These are phyloP conservation scores for Oryza brachyantha DNA, from an alignment of 176 grass and related monocot genomes.

Conservation along the genomic window DNA sequence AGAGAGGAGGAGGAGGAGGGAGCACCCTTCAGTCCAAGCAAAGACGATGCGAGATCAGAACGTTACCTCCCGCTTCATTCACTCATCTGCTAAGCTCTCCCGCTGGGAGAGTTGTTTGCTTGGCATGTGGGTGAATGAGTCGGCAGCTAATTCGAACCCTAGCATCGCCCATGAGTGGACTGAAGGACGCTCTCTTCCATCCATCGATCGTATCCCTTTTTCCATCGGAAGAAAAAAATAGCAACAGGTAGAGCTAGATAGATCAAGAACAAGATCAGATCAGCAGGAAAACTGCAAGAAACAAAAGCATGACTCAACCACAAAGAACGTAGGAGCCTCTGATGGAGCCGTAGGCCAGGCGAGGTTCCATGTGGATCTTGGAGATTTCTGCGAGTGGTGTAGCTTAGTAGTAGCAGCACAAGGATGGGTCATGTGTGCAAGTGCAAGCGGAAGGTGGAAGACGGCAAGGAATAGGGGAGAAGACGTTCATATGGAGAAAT, in stretches of 20 bases:
- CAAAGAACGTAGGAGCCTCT: neutral
- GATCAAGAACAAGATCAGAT: neutral
- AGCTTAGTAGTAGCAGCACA: neutral
- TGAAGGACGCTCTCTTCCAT: constrained; percentile 92
- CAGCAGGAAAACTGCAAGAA: neutral
- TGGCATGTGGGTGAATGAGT: constrained; percentile 89
- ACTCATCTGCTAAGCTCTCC: constrained; percentile 72
- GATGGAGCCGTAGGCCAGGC: neutral
- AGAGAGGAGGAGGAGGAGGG: constrained; percentile 52
- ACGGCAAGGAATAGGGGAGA: constrained; percentile 17
- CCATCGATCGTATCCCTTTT: neutral
- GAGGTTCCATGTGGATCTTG: constrained; percentile 30
- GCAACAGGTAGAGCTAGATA: neutral
- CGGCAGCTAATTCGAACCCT: constrained; percentile 90
- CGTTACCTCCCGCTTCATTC: constrained; percentile 96
- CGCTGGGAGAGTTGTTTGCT: constrained; percentile 20
- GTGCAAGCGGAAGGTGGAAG: constrained; percentile 7
- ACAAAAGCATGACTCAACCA: neutral
- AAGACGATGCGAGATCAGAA: constrained; percentile 55
- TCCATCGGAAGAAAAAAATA: constrained; percentile 10
- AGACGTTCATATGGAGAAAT: neutral
- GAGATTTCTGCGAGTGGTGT: neutral
- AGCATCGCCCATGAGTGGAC: constrained; percentile 70
- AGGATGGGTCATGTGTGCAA: constrained; percentile 12
- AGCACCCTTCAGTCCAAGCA: constrained; percentile 99